Evolutionary conservation across 2,329 filamentous ascomycete genomes (phyloP).

Genomic region (Paraconiothyrium brasiliense): DNA sequence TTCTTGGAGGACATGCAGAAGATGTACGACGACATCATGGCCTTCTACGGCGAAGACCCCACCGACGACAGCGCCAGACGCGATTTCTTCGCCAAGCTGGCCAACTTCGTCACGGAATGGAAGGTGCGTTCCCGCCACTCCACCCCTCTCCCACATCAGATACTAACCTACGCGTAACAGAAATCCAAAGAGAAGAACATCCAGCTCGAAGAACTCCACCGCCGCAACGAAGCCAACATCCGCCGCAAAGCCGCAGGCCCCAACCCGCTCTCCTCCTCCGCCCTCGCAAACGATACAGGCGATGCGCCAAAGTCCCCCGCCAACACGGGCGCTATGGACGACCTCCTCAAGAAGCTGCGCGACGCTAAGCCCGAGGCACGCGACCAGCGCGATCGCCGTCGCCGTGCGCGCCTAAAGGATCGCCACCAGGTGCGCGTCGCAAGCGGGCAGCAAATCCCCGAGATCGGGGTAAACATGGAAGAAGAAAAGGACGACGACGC

Average conservation of each 20-base stretch:
- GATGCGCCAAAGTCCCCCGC: constrained; percentile 67
- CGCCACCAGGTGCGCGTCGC: constrained; percentile 89
- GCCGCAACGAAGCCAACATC: constrained; percentile 89
- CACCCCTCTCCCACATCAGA: no score
- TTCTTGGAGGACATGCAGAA: constrained; percentile 93
- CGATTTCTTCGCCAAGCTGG: constrained; percentile 95
- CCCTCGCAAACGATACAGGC: constrained; percentile 51
- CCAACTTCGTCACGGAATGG: constrained; percentile 90
- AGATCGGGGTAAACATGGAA: constrained; percentile 65
- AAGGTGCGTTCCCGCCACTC: constrained; percentile 65
- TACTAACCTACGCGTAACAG: constrained; percentile 50
- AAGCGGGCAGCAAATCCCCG: constrained; percentile 87
- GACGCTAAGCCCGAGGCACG: constrained; percentile 89
- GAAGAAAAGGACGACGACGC: constrained; percentile 52
- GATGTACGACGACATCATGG: constrained; percentile 93
- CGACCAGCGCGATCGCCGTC: constrained; percentile 87
- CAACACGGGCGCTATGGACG: constrained; percentile 93
- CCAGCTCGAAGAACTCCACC: constrained; percentile 79
- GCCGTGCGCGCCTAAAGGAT: constrained; percentile 88
- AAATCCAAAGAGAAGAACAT: constrained; percentile 95
- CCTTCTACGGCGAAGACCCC: constrained; percentile 94
- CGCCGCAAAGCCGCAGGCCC: constrained; percentile 72
- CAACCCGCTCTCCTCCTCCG: constrained; percentile 66
- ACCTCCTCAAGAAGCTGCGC: constrained; percentile 90
- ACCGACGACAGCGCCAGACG: constrained; percentile 90